phyloP scores from a whole-genome alignment of 2,329 filamentous ascomycete species.

The Colletotrichum chlorophyti region DNA sequence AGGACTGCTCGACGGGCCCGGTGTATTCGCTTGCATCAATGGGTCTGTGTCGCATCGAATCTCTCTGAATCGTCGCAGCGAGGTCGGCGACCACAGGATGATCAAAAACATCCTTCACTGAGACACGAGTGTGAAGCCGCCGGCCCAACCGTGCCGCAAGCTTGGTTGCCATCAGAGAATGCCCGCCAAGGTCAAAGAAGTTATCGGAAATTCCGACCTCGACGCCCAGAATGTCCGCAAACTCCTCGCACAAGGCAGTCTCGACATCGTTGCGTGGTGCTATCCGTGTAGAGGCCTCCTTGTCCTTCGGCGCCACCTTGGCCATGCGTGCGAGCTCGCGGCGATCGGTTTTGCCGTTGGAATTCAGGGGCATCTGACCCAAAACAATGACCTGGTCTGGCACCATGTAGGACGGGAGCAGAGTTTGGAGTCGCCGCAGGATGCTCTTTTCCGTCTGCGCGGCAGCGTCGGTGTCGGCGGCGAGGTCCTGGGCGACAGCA shows the following conservation, averaged over 20 bases:
- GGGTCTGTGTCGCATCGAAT: background rate
- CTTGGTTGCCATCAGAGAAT: conserved; percentile 23
- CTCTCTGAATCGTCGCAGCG: background rate
- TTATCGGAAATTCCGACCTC: conserved; percentile 15
- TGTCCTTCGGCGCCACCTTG: background rate
- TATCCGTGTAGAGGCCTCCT: too few species aligned
- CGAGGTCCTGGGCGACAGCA: background rate
- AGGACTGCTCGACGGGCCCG: conserved; percentile 30
- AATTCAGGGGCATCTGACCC: conserved; percentile 34
- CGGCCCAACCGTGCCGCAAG: background rate
- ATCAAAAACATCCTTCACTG: conserved; percentile 25
- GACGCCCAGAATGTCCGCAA: conserved; percentile 4
- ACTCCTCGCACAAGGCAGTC: conserved; percentile 17
- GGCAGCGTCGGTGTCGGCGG: background rate
- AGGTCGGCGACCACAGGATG: background rate
- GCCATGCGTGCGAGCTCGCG: background rate
- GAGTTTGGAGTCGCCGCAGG: background rate
- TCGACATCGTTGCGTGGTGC: conserved; percentile 30
- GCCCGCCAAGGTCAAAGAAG: conserved; percentile 28
- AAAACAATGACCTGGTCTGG: conserved; percentile 31
- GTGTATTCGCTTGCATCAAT: background rate
- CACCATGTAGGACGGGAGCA: conserved; percentile 34
- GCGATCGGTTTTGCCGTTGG: conserved; percentile 35
- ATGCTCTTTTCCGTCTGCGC: background rate
- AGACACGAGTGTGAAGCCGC: conserved; percentile 3